Percentiles rank a stretch among this genome's conserved stretches.
Evolutionary conservation across 148 eudicot species (phyloP).

Genomic region (Suaeda aralocaspica): DNA sequence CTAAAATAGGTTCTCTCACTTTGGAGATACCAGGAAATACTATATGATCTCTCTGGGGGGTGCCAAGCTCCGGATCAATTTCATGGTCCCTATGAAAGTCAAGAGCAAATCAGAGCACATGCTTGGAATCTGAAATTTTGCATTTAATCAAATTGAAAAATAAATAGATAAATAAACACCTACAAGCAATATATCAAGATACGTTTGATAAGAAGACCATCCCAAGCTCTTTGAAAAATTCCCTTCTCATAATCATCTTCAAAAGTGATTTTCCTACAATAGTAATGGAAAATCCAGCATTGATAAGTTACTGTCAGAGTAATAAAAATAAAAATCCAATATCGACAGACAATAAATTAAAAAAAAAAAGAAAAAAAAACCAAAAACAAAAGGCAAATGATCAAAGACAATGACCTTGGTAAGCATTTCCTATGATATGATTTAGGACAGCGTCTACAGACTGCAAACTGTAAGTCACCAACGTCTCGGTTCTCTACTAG

Average conservation of each 20-base stretch:
- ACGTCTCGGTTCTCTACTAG: conserved; percentile 50
- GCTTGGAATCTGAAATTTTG: not conserved
- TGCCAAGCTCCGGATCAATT: conserved; percentile 47
- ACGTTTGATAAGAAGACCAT: conserved; percentile 59
- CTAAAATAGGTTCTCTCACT: conserved; percentile 18
- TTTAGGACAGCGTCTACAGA: conserved; percentile 89
- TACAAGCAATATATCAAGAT: conserved; percentile 79
- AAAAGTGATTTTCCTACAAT: conserved; percentile 47
- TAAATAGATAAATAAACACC: conserved; percentile 16
- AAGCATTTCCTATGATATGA: conserved; percentile 83
- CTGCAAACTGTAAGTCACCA: conserved; percentile 62
- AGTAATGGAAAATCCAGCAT: conserved; percentile 5
- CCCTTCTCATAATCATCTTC: conserved; percentile 23
- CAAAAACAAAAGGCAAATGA: not conserved
- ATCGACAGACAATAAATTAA: too few relatives aligned
- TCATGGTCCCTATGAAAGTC: conserved; percentile 55
- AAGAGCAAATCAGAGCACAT: conserved; percentile 15
- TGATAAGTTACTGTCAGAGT: too few relatives aligned
- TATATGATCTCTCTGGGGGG: conserved; percentile 69
- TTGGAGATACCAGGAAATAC: conserved; percentile 37
- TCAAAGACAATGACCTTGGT: conserved; percentile 47
- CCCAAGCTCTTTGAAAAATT: conserved; percentile 67
- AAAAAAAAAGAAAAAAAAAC: too few relatives aligned
- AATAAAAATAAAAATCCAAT: not conserved
- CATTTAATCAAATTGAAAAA: not conserved